These are phyloP conservation scores for Purpureocillium takamizusanense DNA, from an alignment of 2,329 filamentous ascomycete genomes.

Conservation along the genomic window DNA sequence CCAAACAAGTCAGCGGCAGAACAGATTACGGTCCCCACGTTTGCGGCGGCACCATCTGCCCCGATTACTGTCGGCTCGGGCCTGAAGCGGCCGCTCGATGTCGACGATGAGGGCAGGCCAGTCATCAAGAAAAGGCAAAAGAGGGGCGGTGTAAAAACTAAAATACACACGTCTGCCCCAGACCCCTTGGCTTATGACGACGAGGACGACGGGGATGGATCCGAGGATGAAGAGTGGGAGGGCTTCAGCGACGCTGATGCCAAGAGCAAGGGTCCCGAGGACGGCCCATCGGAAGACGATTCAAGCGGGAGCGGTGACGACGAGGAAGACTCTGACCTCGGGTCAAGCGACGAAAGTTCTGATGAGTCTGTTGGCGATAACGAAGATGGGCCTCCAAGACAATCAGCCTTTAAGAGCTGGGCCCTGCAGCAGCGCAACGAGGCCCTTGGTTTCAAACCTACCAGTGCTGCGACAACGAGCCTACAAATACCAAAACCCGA, in stretches of 20 bases:
- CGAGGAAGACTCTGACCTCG: conserved; percentile 9
- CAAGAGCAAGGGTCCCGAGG: conserved; percentile 14
- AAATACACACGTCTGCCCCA: conserved; percentile 32
- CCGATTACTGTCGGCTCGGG: conserved; percentile 55
- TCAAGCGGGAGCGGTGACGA: conserved; percentile 20
- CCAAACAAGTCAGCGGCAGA: conserved; percentile 2
- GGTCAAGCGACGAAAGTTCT: conserved; percentile 12
- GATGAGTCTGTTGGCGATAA: conserved; percentile 20
- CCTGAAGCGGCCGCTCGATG: conserved; percentile 75
- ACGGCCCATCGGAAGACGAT: conserved; percentile 17
- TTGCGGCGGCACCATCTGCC: not conserved
- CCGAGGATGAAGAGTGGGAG: conserved; percentile 10
- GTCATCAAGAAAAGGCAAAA: conserved; percentile 77
- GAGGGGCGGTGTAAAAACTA: conserved; percentile 51
- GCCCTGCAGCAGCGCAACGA: conserved; percentile 79
- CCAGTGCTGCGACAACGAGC: conserved; percentile 29
- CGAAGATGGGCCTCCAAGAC: conserved; percentile 21
- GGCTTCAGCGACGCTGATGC: conserved; percentile 13
- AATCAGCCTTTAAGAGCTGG: conserved; percentile 85
- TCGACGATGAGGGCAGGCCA: conserved; percentile 71
- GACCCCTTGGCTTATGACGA: conserved; percentile 14
- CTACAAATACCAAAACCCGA: conserved; percentile 45
- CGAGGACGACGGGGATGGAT: conserved; percentile 43
- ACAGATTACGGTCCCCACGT: conserved; percentile 3
- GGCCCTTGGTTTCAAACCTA: conserved; percentile 57